Percentiles rank a stretch among this genome's conserved stretches.
Evolutionary conservation across 148 eudicot species (phyloP).

Genomic region (Rhododendron henanense): DNA sequence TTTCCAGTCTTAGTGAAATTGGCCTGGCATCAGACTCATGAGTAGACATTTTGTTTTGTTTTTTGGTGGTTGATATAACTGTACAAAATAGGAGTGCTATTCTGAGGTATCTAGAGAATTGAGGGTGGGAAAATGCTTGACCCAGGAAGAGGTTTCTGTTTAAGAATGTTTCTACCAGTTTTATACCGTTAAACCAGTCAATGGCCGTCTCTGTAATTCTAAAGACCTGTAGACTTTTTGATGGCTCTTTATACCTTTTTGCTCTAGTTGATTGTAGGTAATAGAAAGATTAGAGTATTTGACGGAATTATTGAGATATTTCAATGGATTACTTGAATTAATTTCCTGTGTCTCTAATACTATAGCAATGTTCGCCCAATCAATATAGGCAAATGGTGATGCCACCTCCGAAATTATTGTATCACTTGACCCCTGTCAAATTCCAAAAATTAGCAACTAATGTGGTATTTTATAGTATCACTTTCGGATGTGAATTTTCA

Average conservation of each 20-base stretch:
- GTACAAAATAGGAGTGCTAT: background rate
- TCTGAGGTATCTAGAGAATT: background rate
- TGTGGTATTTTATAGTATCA: no score
- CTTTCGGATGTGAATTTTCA: no score
- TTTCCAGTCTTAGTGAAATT: background rate
- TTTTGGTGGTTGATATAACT: background rate
- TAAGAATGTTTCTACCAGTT: background rate
- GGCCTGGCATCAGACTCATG: background rate
- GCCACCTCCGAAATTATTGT: no score
- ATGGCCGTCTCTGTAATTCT: background rate
- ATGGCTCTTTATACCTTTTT: background rate
- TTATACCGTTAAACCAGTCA: background rate
- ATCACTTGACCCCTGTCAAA: no score
- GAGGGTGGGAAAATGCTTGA: background rate
- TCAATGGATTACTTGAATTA: no score
- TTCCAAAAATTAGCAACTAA: no score
- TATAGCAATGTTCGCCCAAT: no score
- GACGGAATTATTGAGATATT: no score
- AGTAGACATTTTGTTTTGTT: background rate
- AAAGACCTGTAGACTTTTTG: no score
- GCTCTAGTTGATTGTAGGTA: background rate
- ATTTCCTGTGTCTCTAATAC: no score
- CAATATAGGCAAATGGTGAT: no score
- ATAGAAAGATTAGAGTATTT: background rate
- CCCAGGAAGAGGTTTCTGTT: background rate